Percentiles rank a stretch among this genome's conserved stretches.
Evolutionary conservation across 2,329 filamentous ascomycete species (phyloP).

Genomic region (Dissoconium aciculare): DNA sequence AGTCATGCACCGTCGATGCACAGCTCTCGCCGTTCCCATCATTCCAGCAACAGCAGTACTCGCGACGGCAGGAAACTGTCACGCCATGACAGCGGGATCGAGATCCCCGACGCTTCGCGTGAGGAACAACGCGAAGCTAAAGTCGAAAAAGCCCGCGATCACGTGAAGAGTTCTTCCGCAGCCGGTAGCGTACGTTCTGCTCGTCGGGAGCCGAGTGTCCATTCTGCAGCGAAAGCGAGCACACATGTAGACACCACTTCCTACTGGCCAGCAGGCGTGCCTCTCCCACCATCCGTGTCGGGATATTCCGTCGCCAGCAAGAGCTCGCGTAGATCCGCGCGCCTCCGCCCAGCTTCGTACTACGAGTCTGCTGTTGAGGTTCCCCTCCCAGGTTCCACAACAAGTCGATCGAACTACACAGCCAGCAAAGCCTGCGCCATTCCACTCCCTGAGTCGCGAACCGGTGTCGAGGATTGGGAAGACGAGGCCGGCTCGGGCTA

Average conservation of each 20-base stretch:
- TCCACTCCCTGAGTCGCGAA: slow-evolving; percentile 3
- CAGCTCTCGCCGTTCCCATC: slow-evolving; percentile 6
- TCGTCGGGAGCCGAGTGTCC: slow-evolving; percentile 8
- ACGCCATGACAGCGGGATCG: neutral
- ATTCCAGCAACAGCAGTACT: slow-evolving; percentile 6
- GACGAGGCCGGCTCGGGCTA: slow-evolving; percentile 8
- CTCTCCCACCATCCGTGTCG: slow-evolving; percentile 12
- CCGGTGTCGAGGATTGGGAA: slow-evolving; percentile 6
- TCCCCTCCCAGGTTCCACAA: slow-evolving; percentile 1
- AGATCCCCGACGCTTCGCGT: no score
- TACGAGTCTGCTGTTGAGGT: neutral
- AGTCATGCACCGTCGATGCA: neutral
- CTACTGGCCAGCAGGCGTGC: slow-evolving; percentile 16
- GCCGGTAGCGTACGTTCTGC: no score
- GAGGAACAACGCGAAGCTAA: no score
- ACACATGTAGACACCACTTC: slow-evolving; percentile 6
- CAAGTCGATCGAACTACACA: slow-evolving; percentile 1
- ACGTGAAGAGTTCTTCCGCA: no score
- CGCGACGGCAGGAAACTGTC: slow-evolving; percentile 6
- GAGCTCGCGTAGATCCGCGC: neutral
- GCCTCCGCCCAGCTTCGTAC: neutral
- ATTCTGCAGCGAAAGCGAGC: slow-evolving; percentile 7
- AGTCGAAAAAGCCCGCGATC: no score
- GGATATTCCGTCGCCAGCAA: slow-evolving; percentile 4
- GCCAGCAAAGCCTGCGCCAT: slow-evolving; percentile 2